Evolutionary conservation across 495 filamentous ascomycete species (phyloP), one percentile per base, ranked within the genome.

Genomic region (Trichoderma reesei): DNA sequence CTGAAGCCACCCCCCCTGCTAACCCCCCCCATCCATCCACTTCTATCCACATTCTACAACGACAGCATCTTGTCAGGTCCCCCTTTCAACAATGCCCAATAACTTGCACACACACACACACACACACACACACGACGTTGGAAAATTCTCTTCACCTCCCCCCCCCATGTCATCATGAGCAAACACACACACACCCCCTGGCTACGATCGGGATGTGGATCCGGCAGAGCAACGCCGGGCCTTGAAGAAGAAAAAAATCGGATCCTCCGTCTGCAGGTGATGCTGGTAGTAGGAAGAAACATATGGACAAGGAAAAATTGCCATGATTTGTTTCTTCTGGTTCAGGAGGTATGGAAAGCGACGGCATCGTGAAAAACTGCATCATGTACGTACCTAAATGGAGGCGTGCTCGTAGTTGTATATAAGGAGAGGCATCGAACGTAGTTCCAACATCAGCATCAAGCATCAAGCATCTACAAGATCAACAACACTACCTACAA

Each of bases 121-220:
- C 3, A 44, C 13, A 44, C 13, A 44, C 13, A 44, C 41, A 11
- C n/a, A 16, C 41, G n/a, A 44, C n/a, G n/a, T 11, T 44, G 41
- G 13, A 11, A 44, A 8, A 9, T 31, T 31, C 13, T 56, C 34
- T 56, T 56, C 31, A 33, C 16, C 16, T 14, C 42, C 16, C 10
- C n/a, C n/a, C n/a, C n/a, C n/a, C n/a, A n/a, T n/a, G n/a, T n/a
- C n/a, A n/a, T n/a, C n/a, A n/a, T n/a, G n/a, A n/a, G n/a, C n/a
- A 56, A 56, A 56, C 16, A 33, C 20, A 14, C 9, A 26, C 26
- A 33, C 11, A 5, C n/a, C 51, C 16, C 0, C 8, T 33, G 51
- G 5, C 31, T 56, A 56, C 51, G 51, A 56, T 56, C 51, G 51
- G 51, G 51, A 33, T 13, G 51, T 56, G 51, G 51, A 31, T 56